Evolutionary conservation across 2,329 filamentous ascomycete species (phyloP), one percentile per base, ranked within the genome.

Genomic region (Talaromyces sp.): DNA sequence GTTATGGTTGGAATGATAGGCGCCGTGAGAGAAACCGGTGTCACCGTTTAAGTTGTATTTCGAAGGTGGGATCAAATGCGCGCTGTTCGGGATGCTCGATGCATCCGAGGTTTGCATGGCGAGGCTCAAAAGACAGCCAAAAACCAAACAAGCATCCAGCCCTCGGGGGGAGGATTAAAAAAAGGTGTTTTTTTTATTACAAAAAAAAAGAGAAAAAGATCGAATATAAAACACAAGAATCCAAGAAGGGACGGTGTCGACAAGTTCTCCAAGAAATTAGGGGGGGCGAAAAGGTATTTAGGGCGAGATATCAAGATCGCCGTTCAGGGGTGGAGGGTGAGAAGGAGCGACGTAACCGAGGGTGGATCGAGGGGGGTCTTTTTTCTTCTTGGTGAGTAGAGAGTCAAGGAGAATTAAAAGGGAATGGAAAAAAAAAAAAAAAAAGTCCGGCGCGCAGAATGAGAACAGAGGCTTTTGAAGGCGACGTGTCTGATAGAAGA

Each of bases 1-100:
- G 19, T 52, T 51, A 8, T 45, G 83, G 52, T 81, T 56, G 42
- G 55, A 77, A 64, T 85, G 83, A 76, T 95, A 97, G 54, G 92
- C 91, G 61, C 90, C 91, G 72, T 96, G 91, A 44, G 92, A 96
- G 76, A 96, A 96, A 60, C 91, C 91, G 43, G 90, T 94, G 65
- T 90, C 82, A 58, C 78, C 78, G 69, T 78, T 79, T 64, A 81
- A 86, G 74, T 84, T 90, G 60, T 88, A 89, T 58, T 62, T 63
- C 57, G 90, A 87, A 51, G 89, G 85, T 63, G 86, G 86, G 36
- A 78, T 79, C 66, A 88, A 88, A 77, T 84, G 89, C 68, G 72
- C 76, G 69, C 66, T 72, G 70, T 78, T 82, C 63, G 80, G 81
- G 61, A 84, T 80, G 63, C 82, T 80, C 63, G 82, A 80, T 67